Evolutionary conservation across 225 moss, liverwort and hornwort species (phyloP), one percentile per base, ranked within the genome.

Genomic region (Thuidium tamariscinum): DNA sequence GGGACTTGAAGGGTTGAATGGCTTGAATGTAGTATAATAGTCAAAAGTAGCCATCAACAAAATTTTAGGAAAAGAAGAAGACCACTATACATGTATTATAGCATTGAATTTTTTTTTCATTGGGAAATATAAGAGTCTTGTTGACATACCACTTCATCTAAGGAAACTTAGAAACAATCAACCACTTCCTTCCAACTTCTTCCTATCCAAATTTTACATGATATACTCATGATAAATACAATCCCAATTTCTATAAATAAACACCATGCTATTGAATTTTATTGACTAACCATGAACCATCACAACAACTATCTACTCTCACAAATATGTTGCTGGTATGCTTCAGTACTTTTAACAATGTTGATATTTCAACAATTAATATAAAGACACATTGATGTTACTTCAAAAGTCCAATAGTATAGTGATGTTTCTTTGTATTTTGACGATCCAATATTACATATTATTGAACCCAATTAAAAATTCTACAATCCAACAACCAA

Each of bases 271-370:
- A 12, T 21, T 74, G 22, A 34, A 5, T 13, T 32, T 34, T 20
- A 49, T 2, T 32, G 6, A 34, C 1, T 48, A 10, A 10, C 10
- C 2, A 46, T 29, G 3, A 11, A 6, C 2, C 11, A 19, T 6
- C 4, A 72, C 10, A 18, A 6, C 10, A 70, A 41, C 0, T 0
- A 1, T 26, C 2, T 29, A 29, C 3, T 74, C 4, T 74, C 2
- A 32, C 4, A 49, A 49, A 48, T 46, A 0, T 4, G 0, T 49
- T 1, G 1, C 13, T 73, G 20, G 20, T 13, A 51, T 21, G 0
- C 3, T 3, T 13, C 1, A 34, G 8, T 21, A 51, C 2, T 74
- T 0, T 51, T 11, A 34, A 4, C 0, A 51, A 0, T 5, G 22
- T 0, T 51, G 4, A 1, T 32, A 49, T 4, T 0, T 1, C 1